These are phyloP conservation scores for Ciborinia camelliae DNA, from an alignment of 2,329 filamentous ascomycete genomes.

Conservation along the genomic window DNA sequence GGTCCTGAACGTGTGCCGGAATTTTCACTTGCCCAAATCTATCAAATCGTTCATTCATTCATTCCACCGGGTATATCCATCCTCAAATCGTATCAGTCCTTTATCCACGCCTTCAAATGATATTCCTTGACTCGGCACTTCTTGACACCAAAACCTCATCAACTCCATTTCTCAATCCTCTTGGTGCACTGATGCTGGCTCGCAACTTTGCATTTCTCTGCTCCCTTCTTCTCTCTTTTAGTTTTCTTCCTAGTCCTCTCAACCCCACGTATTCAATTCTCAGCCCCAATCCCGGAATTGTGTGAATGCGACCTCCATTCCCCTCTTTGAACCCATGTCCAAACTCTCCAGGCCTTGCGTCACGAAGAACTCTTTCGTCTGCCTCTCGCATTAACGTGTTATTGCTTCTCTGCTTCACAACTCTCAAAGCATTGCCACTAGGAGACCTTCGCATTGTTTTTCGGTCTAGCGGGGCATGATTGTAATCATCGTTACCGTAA, in stretches of 20 bases:
- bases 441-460: slow-evolving; percentile 57
- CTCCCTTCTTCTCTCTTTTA: slow-evolving; percentile 58
- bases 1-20: background rate
- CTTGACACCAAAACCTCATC: slow-evolving; percentile 34
- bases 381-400: slow-evolving; percentile 29
- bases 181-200: slow-evolving; percentile 57
- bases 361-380: slow-evolving; percentile 22
- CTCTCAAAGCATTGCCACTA: slow-evolving; percentile 55
- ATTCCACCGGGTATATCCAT: slow-evolving; percentile 12
- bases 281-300: slow-evolving; percentile 39
- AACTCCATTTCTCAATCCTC: slow-evolving; percentile 37
- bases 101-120: background rate
- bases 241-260: slow-evolving; percentile 50
- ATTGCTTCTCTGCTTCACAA: slow-evolving; percentile 52
- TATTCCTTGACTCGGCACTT: background rate
- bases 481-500: slow-evolving; percentile 43
- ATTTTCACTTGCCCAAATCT: background rate
- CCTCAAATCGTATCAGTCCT: background rate
- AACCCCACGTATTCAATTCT: slow-evolving; percentile 49
- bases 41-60: slow-evolving; percentile 6
- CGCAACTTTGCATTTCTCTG: slow-evolving; percentile 57
- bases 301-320: slow-evolving; percentile 32
- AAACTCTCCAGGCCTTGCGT: slow-evolving; percentile 25
- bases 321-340: slow-evolving; percentile 35
- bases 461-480: slow-evolving; percentile 44